phyloP scores from a whole-genome alignment of 495 filamentous ascomycete genomes.

The Pyronema omphalodes region DNA sequence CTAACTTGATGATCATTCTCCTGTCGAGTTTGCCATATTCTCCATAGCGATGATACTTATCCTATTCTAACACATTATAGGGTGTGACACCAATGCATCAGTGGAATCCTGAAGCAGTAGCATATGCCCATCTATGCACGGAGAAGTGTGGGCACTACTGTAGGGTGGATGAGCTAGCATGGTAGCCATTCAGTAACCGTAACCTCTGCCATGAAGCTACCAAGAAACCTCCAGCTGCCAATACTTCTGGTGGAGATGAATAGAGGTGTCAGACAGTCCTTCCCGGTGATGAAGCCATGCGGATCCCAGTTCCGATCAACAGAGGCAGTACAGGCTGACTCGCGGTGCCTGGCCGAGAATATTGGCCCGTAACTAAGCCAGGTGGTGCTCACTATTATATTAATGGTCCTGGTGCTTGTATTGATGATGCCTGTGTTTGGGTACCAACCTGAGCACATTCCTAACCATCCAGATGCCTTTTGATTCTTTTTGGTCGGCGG shows the following conservation, averaged over 20 bases:
- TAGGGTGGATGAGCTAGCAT: conserved; percentile 39
- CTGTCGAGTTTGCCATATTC: too few species aligned
- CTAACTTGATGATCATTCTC: too few species aligned
- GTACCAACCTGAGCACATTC: too few species aligned
- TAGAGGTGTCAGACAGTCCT: conserved; percentile 64
- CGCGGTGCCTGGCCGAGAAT: conserved; percentile 46
- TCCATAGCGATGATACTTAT: too few species aligned
- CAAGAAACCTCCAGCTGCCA: conserved; percentile 40
- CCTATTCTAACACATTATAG: too few species aligned
- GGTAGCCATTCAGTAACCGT: conserved; percentile 46
- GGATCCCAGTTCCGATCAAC: conserved; percentile 49
- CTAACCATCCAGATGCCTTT: too few species aligned
- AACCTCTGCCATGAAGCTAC: conserved; percentile 53
- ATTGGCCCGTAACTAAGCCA: conserved; percentile 35
- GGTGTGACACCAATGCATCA: background rate
- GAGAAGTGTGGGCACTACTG: conserved; percentile 59
- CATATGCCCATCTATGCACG: background rate
- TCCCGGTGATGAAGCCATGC: conserved; percentile 65
- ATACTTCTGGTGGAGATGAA: conserved; percentile 40
- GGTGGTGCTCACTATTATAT: conserved; percentile 61
- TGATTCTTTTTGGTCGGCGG: too few species aligned
- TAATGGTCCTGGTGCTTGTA: conserved; percentile 47
- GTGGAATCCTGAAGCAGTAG: background rate
- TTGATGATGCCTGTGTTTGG: conserved; percentile 48
- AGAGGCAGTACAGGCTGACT: conserved; percentile 30